Percentiles rank a stretch among this genome's conserved stretches.
phyloP scores from a whole-genome alignment of 2,329 filamentous ascomycete genomes.

The Pezicula carpinea region DNA sequence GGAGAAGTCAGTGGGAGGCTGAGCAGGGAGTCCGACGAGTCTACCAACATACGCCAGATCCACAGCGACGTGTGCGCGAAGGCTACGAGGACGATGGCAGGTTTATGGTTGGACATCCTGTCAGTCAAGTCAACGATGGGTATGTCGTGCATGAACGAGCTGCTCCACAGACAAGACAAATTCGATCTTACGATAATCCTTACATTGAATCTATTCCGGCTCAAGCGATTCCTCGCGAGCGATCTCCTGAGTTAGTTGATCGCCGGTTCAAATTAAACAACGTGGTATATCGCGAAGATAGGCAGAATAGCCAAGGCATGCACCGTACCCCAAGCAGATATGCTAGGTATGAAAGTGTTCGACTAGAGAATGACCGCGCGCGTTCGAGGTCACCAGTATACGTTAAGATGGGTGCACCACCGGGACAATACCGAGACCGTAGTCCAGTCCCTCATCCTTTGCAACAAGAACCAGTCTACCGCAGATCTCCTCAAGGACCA shows the following conservation, averaged over 20 bases:
- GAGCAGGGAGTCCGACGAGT: slow-evolving; percentile 9
- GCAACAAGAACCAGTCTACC: slow-evolving; percentile 26
- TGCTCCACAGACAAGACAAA: slow-evolving; percentile 11
- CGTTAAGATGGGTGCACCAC: slow-evolving; percentile 23
- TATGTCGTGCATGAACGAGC: slow-evolving; percentile 18
- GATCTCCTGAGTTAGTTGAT: slow-evolving; percentile 28
- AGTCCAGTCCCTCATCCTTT: slow-evolving; percentile 23
- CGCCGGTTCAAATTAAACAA: slow-evolving; percentile 28
- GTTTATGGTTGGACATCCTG: slow-evolving; percentile 6
- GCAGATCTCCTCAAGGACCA: slow-evolving; percentile 18
- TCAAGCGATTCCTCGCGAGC: slow-evolving; percentile 16
- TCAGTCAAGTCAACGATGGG: slow-evolving; percentile 6
- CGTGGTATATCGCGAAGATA: slow-evolving; percentile 29
- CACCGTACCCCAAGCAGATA: slow-evolving; percentile 27
- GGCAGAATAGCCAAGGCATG: slow-evolving; percentile 23
- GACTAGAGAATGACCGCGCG: slow-evolving; percentile 26
- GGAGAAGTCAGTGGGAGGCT: slow-evolving; percentile 13
- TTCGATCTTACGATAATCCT: slow-evolving; percentile 19
- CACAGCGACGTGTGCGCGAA: slow-evolving; percentile 12
- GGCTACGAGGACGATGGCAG: slow-evolving; percentile 13
- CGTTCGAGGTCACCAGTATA: slow-evolving; percentile 32
- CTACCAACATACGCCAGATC: slow-evolving; percentile 11
- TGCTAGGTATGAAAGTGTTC: slow-evolving; percentile 29
- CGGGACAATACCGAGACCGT: slow-evolving; percentile 27
- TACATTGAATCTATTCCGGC: slow-evolving; percentile 20